Conservation (phyloP, 257 asterid genomes). For the Pogostemon cablin region DNA sequence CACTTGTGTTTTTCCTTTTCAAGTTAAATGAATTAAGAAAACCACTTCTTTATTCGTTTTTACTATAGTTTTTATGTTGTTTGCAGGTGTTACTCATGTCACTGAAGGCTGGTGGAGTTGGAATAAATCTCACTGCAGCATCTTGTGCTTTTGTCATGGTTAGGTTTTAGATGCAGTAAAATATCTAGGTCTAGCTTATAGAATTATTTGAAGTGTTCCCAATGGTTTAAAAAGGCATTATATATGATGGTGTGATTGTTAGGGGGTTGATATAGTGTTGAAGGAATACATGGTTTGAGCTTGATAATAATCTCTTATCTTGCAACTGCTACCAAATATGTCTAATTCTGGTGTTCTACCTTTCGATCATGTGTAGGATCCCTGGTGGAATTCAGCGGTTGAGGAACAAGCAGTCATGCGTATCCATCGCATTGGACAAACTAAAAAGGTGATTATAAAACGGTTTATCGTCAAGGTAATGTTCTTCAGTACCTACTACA, state of each 20-base stretch:
- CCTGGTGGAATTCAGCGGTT: conserved; percentile 99
- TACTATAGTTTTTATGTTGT: not conserved
- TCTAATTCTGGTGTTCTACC: conserved; percentile 1
- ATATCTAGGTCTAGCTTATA: not conserved
- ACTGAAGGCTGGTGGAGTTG: conserved; percentile 98
- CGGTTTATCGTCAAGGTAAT: conserved; percentile 86
- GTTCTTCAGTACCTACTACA: not conserved
- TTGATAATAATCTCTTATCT: conserved; percentile 10
- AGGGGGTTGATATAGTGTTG: conserved; percentile 6
- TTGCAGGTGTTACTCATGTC: conserved; percentile 91
- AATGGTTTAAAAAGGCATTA: conserved; percentile 1
- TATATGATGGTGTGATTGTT: conserved; percentile 15
- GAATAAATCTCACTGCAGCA: conserved; percentile 94
- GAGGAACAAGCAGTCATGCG: conserved; percentile 99
- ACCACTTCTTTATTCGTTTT: not conserved
- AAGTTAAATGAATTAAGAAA: conserved; percentile 3
- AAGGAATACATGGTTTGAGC: not conserved
- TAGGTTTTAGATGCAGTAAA: conserved; percentile 26
- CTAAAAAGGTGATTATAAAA: conserved; percentile 68
- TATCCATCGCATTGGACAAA: conserved; percentile 97
- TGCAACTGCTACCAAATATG: not conserved
- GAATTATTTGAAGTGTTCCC: conserved; percentile 13
- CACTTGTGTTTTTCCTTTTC: not conserved
- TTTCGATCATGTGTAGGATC: conserved; percentile 62
- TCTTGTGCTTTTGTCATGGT: conserved; percentile 95